Evolutionary conservation across 176 grass and related monocot species (phyloP), one percentile per base, ranked within the genome.

Genomic region (Tillandsia fasciculata): DNA sequence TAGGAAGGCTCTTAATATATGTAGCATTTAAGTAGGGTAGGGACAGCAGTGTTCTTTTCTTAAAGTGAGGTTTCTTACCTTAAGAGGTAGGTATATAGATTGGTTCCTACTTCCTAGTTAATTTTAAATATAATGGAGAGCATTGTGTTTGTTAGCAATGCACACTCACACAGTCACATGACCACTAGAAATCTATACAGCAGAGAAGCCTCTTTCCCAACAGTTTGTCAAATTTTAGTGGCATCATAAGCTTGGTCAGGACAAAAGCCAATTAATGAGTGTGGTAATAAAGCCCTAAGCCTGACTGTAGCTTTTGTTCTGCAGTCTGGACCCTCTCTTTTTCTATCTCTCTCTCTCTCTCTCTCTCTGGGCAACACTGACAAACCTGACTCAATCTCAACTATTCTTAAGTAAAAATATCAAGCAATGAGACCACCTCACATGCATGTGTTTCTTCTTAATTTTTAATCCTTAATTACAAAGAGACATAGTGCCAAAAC

Each of bases 191-290:
- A 17, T 59, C 56, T 17, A 59, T 59, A 20, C 15, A 59, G 22
- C 56, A 59, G 11, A 59, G 54, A 33, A 33, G 4, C n/a, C 13
- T 59, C 7, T 59, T 22, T 59, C 9, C 12, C 54, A 22, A n/a
- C 14, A 9, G 56, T 2, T 6, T 18, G 56, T 59, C 56, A 59
- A 59, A 22, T 15, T 59, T 15, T 20, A 59, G 56, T 17, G 56
- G 5, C 33, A 42, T 42, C n/a, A 8, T 59, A 2, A 59, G 2
- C 56, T 59, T 59, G n/a, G n/a, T 59, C 8, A 59, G 20, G 56
- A 59, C 56, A 59, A 59, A 57, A 17, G 8, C 56, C 56, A 59
- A 59, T 59, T 20, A 59, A 59, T 59, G 56, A 59, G 56, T 59
- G n/a, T 17, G 56, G 9, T 59, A 59, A 59, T 6, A 15, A 59